These are phyloP conservation scores for Berberis thunbergii DNA, from an alignment of 164 flowering plant species.

Conservation along the genomic window DNA sequence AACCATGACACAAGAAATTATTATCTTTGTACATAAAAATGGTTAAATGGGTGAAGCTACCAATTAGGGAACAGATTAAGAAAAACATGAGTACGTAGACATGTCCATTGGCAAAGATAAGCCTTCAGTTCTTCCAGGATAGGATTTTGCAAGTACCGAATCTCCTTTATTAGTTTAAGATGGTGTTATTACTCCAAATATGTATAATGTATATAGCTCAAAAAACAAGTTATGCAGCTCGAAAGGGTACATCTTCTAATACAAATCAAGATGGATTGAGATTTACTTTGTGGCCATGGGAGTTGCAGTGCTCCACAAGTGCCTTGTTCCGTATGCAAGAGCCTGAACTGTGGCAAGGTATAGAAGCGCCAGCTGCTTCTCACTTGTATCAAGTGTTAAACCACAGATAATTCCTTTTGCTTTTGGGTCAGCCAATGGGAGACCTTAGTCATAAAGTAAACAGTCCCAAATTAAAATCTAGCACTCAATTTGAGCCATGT, in stretches of 20 bases:
- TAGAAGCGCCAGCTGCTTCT: constrained; percentile 74
- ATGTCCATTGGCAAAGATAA: no score
- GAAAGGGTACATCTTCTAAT: no score
- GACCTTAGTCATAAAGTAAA: constrained; percentile 48
- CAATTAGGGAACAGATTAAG: no score
- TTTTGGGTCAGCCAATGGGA: constrained; percentile 86
- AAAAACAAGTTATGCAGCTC: no score
- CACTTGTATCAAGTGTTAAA: constrained; percentile 81
- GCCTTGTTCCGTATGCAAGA: constrained; percentile 96
- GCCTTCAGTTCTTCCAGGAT: no score
- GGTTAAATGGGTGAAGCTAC: no score
- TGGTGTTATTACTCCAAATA: no score
- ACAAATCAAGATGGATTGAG: background rate
- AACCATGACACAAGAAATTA: background rate
- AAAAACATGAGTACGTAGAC: no score
- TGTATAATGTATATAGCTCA: no score
- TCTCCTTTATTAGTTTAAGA: no score
- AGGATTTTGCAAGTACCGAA: no score
- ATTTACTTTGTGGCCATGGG: constrained; percentile 86
- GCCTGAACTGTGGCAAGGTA: constrained; percentile 89
- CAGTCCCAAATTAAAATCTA: background rate
- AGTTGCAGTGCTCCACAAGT: constrained; percentile 93
- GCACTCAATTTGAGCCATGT: constrained; percentile 2
- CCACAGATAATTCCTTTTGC: constrained; percentile 80
- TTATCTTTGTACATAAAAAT: no score